A percentile compares a stretch with the other conserved stretches of the same genome.
Conservation (phyloP, 78 protist species). For the slime mould (Dictyostelium discoideum) region dicty_2.7 NC_007090.3:971501-972000, state of each 20-base stretch:
- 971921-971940: background rate
- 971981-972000: background rate
- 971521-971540: background rate
- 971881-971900: background rate
- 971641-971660: background rate
- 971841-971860: background rate
- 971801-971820: background rate
- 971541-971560: background rate
- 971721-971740: background rate
- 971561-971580: background rate
- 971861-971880: background rate
- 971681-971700: background rate
- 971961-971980: background rate
- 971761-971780: background rate
- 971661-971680: background rate
- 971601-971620: conserved; percentile 4
- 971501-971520: background rate
- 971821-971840: background rate
- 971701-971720: background rate
- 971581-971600: background rate
- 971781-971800: background rate
- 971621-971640: conserved; percentile 2
- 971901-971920: background rate
- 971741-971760: background rate
- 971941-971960: too few species aligned